Conservation (phyloP, 306 rosid genomes). For the Herpetospermum pedunculosum region DNA sequence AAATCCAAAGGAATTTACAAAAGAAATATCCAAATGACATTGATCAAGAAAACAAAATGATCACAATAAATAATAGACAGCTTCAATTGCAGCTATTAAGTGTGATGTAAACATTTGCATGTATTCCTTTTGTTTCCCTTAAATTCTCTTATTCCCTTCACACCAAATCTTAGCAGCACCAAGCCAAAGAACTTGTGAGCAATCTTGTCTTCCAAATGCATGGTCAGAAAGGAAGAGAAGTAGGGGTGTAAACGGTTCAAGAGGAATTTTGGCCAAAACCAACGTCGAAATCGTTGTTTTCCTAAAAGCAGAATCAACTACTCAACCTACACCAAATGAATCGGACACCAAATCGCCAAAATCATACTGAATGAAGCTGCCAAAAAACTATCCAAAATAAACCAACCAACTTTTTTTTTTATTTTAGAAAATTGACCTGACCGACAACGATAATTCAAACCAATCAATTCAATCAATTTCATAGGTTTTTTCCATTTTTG, state of each 20-base stretch:
- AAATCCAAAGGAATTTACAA: background rate
- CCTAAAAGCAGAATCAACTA: background rate
- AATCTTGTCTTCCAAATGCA: background rate
- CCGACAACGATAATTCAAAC: background rate
- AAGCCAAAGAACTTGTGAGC: background rate
- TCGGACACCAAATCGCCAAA: background rate
- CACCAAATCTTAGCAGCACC: background rate
- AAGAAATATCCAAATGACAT: background rate
- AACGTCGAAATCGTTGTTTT: background rate
- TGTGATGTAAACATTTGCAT: background rate
- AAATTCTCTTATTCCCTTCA: background rate
- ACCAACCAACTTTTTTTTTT: background rate
- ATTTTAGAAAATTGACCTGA: background rate
- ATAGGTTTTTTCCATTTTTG: background rate
- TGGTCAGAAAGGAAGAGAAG: background rate
- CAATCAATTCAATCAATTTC: background rate
- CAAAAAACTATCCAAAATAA: background rate
- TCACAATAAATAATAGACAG: background rate
- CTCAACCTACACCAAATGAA: background rate
- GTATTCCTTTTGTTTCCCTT: background rate
- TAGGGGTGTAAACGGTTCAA: background rate
- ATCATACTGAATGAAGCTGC: background rate
- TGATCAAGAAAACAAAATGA: background rate
- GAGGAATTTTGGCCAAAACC: background rate
- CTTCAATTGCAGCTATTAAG: background rate